Evolutionary conservation across 345 rosid species (phyloP).

Genomic region (Leavenworthia alabamica): DNA sequence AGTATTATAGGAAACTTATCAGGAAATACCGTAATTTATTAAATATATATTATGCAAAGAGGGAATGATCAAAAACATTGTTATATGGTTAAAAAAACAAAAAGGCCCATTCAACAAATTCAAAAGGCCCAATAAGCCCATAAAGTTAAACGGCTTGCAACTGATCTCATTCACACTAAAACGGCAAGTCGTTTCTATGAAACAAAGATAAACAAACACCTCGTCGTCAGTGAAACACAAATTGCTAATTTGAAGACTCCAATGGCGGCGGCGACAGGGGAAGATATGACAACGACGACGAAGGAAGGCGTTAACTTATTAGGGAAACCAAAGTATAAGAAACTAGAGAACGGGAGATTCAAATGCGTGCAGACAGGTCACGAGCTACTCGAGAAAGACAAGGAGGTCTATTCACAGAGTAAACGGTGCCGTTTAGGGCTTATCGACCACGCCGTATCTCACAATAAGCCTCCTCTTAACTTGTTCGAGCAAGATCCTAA

Average conservation of each 20-base stretch:
- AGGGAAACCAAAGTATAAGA: conserved; percentile 57
- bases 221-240: conserved; percentile 6
- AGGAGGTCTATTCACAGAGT: conserved; percentile 56
- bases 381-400: conserved; percentile 71
- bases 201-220: background rate
- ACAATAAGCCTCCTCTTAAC: conserved; percentile 70
- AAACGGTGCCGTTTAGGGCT: conserved; percentile 91
- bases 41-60: too few species aligned
- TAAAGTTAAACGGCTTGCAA: conserved; percentile 7
- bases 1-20: too few species aligned
- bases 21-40: too few species aligned
- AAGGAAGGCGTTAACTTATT: conserved; percentile 65
- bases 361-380: conserved; percentile 92
- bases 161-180: background rate
- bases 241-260: background rate
- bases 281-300: conserved; percentile 19
- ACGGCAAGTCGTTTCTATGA: conserved; percentile 9
- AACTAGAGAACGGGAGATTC: conserved; percentile 67
- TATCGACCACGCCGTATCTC: conserved; percentile 63
- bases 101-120: too few species aligned
- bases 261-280: conserved; percentile 32
- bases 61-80: too few species aligned
- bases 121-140: conserved; percentile 8
- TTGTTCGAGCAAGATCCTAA: conserved; percentile 78
- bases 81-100: too few species aligned